Percentiles rank a stretch among this genome's conserved stretches.
Conservation (phyloP, 2,329 filamentous ascomycete genomes). For the Penicillium sp. region DNA sequence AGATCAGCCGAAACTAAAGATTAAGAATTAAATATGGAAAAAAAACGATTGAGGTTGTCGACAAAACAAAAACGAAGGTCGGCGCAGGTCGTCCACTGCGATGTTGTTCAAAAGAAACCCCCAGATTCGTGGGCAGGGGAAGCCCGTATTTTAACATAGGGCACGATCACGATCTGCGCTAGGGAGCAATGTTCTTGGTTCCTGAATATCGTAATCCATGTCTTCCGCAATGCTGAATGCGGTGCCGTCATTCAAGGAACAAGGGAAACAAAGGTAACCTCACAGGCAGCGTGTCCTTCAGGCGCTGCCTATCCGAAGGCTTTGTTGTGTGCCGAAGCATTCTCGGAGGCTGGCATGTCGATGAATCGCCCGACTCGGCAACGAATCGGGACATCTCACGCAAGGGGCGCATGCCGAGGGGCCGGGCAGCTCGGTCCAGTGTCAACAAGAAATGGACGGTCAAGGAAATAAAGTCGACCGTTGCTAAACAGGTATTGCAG, state of each 20-base stretch:
- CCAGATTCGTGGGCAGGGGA: conserved; percentile 4
- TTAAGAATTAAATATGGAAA: conserved; percentile 3
- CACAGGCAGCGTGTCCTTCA: not conserved
- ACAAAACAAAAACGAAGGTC: conserved; percentile 23
- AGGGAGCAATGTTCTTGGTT: conserved; percentile 24
- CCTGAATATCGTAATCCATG: conserved; percentile 6
- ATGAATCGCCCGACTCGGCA: conserved; percentile 4
- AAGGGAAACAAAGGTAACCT: conserved; percentile 13
- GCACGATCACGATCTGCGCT: conserved; percentile 19
- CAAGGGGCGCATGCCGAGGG: conserved; percentile 25
- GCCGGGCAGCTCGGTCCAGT: not conserved
- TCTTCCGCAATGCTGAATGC: conserved; percentile 11
- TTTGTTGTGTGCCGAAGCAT: conserved; percentile 19
- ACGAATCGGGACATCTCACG: conserved; percentile 4
- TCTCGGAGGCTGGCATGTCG: conserved; percentile 22
- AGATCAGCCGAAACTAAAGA: conserved; percentile 17
- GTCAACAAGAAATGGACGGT: conserved; percentile 10
- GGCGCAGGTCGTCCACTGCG: conserved; percentile 15
- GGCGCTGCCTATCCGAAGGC: not conserved
- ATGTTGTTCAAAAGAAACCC: conserved; percentile 6
- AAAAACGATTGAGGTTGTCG: conserved; percentile 17
- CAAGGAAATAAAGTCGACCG: not conserved
- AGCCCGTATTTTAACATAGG: conserved; percentile 21
- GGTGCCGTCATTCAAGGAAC: conserved; percentile 20
- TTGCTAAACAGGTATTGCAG: not conserved